phyloP scores from a whole-genome alignment of 2,329 filamentous ascomycete genomes.

The Colletotrichum shisoi region DNA sequence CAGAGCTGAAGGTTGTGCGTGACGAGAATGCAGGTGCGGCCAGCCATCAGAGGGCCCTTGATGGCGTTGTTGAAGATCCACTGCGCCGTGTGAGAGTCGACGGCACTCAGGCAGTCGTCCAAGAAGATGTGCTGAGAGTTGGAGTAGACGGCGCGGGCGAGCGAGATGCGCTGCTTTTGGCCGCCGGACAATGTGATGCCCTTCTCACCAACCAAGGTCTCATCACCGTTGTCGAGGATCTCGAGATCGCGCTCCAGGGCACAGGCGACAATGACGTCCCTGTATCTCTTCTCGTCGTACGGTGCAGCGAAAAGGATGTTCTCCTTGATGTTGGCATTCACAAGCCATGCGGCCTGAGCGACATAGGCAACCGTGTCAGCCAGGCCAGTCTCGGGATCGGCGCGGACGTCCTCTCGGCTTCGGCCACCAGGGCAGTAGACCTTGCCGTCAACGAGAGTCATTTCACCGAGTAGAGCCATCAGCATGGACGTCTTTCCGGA shows the following conservation, averaged over 20 bases:
- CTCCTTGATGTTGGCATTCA: slow-evolving; percentile 93
- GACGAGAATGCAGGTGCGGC: slow-evolving; percentile 91
- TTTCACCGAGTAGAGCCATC: slow-evolving; percentile 95
- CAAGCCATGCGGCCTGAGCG: slow-evolving; percentile 94
- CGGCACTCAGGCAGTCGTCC: slow-evolving; percentile 94
- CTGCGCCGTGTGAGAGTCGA: slow-evolving; percentile 96
- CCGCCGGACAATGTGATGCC: slow-evolving; percentile 96
- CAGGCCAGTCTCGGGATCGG: slow-evolving; percentile 83
- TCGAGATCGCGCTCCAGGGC: slow-evolving; percentile 89
- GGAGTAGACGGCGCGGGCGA: slow-evolving; percentile 97
- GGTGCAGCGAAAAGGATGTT: slow-evolving; percentile 92
- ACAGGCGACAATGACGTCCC: slow-evolving; percentile 87
- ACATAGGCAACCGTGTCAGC: slow-evolving; percentile 95
- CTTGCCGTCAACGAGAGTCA: slow-evolving; percentile 82
- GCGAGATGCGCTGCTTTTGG: slow-evolving; percentile 95
- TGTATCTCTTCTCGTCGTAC: slow-evolving; percentile 83
- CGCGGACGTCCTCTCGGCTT: slow-evolving; percentile 83
- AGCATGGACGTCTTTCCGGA: slow-evolving; percentile 95
- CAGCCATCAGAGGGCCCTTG: slow-evolving; percentile 84
- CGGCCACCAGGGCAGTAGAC: slow-evolving; percentile 86
- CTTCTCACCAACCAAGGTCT: slow-evolving; percentile 95
- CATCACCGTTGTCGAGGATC: slow-evolving; percentile 89
- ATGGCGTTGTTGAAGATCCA: slow-evolving; percentile 98
- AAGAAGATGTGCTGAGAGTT: slow-evolving; percentile 89
- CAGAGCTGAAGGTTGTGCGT: slow-evolving; percentile 95